A percentile compares a stretch with the other conserved stretches of the same genome.
Evolutionary conservation across 2,329 filamentous ascomycete species (phyloP).

Genomic region (Cordyceps fumosorosea): DNA sequence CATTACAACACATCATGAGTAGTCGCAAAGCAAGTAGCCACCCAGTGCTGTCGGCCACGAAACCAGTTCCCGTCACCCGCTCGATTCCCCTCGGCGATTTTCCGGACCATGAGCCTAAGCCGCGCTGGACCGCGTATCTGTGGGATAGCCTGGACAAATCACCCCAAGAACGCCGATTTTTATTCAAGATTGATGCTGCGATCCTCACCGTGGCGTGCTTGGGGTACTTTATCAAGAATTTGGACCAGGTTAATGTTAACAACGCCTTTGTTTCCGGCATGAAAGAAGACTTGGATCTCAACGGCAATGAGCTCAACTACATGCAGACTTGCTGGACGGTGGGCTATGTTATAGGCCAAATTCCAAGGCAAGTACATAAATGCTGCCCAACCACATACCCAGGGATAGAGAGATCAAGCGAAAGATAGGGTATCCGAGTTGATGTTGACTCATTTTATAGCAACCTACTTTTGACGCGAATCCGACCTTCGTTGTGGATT

Average conservation of each 20-base stretch:
- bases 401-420: background rate
- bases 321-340: conserved; percentile 48
- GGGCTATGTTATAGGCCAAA: conserved; percentile 48
- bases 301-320: conserved; percentile 49
- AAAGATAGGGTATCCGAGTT: background rate
- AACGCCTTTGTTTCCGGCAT: conserved; percentile 42
- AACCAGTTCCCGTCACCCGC: background rate
- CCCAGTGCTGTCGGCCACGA: background rate
- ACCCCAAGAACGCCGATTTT: conserved; percentile 24
- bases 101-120: background rate
- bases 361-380: conserved; percentile 22
- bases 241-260: conserved; percentile 35
- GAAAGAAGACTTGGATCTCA: conserved; percentile 34
- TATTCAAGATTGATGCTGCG: conserved; percentile 30
- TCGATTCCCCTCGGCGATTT: background rate
- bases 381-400: background rate
- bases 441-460: conserved; percentile 8
- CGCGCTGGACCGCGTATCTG: conserved; percentile 29
- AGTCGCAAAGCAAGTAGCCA: background rate
- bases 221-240: conserved; percentile 28
- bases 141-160: conserved; percentile 32
- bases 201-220: conserved; percentile 29
- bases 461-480: conserved; percentile 30
- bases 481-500: conserved; percentile 35
- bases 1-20: background rate